phyloP scores from a whole-genome alignment of 1,284 basidiomycete species.

The Ustilago shanxiensis region DNA sequence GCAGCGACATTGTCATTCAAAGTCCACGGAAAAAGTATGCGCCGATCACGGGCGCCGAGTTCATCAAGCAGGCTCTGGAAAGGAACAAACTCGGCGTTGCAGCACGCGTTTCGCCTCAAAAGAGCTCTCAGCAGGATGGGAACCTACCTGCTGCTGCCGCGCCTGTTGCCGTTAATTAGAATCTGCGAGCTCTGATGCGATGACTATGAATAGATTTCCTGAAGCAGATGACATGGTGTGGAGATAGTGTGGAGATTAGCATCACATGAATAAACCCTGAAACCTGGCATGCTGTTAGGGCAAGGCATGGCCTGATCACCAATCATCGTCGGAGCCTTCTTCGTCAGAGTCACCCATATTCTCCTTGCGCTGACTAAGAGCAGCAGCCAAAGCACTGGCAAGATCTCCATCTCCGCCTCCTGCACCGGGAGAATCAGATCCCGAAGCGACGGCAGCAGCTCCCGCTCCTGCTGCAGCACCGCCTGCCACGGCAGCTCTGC shows the following conservation, averaged over 20 bases:
- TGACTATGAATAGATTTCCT: too few species aligned
- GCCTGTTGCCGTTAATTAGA: conserved; percentile 14
- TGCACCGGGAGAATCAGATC: conserved; percentile 26
- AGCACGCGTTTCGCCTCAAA: background rate
- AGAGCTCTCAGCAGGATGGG: background rate
- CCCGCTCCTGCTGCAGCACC: conserved; percentile 35
- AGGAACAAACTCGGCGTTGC: conserved; percentile 34
- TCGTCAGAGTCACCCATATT: conserved; percentile 90
- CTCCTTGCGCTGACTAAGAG: conserved; percentile 83
- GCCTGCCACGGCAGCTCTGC: conserved; percentile 29
- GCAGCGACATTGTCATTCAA: conserved; percentile 57
- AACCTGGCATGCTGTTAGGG: background rate
- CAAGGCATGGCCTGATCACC: conserved; percentile 34
- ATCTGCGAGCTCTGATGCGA: too few species aligned
- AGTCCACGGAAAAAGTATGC: conserved; percentile 57
- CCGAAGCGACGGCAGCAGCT: conserved; percentile 25
- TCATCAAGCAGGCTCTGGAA: conserved; percentile 59
- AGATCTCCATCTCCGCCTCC: conserved; percentile 74
- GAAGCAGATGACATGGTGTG: background rate
- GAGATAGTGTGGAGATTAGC: background rate
- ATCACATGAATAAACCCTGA: background rate
- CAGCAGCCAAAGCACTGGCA: conserved; percentile 78
- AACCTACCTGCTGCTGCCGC: conserved; percentile 3
- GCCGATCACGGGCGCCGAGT: conserved; percentile 41
- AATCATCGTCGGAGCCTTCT: conserved; percentile 76